Evolutionary conservation across 345 rosid genomes (phyloP).

Genomic region (Brassica carinata): DNA sequence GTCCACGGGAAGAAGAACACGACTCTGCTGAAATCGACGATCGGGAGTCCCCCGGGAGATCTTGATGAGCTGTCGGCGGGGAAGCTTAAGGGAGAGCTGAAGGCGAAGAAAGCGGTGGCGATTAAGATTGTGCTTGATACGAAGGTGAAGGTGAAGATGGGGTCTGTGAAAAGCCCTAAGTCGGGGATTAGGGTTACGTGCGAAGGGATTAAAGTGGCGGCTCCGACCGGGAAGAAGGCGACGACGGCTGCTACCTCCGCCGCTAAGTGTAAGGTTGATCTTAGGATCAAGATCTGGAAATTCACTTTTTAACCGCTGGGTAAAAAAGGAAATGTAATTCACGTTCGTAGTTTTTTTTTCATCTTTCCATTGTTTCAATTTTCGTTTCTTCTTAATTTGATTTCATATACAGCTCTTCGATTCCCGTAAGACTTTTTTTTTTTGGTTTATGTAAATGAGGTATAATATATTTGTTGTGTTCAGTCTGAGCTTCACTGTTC

Average conservation of each 20-base stretch:
- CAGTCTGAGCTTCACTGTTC: neutral
- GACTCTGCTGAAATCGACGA: constrained; percentile 54
- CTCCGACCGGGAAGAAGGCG: constrained; percentile 64
- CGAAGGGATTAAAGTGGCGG: constrained; percentile 56
- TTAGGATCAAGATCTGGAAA: constrained; percentile 90
- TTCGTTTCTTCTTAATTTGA: constrained; percentile 12
- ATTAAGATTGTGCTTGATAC: constrained; percentile 67
- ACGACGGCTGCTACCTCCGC: constrained; percentile 57
- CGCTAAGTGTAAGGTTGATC: constrained; percentile 79
- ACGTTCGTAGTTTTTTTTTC: neutral
- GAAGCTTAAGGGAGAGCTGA: constrained; percentile 54
- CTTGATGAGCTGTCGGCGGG: constrained; percentile 53
- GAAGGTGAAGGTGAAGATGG: constrained; percentile 74
- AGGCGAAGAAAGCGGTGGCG: constrained; percentile 55
- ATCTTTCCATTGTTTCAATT: constrained; percentile 23
- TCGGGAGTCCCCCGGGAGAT: constrained; percentile 44
- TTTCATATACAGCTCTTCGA: constrained; percentile 23
- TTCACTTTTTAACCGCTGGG: constrained; percentile 49
- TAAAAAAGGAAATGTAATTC: neutral
- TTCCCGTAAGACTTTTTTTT: constrained; percentile 14
- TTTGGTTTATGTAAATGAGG: constrained; percentile 34
- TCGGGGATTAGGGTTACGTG: constrained; percentile 65
- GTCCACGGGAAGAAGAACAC: constrained; percentile 74
- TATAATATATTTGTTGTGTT: constrained; percentile 21
- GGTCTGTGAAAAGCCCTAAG: constrained; percentile 61